Conservation (phyloP, 2,329 filamentous ascomycete genomes). For the Diaporthe sp. region DNA sequence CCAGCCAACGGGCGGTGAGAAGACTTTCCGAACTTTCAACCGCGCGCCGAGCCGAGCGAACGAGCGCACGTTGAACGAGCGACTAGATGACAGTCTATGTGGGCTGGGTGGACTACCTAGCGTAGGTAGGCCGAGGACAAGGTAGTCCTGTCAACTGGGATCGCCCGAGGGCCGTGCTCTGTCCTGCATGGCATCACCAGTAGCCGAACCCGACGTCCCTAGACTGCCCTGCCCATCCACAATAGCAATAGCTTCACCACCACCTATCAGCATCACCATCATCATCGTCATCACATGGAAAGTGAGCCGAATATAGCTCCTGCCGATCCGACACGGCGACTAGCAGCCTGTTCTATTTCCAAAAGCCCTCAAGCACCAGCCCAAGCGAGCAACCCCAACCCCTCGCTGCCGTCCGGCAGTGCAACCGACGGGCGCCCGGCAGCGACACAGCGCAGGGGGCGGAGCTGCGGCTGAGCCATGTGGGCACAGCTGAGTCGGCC, state of each 20-base stretch:
- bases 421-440: conserved; percentile 20
- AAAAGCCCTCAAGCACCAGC: conserved; percentile 6
- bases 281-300: conserved; percentile 1
- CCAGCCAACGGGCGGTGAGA: conserved; percentile 22
- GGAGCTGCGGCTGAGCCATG: conserved; percentile 33
- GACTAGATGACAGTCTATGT: conserved; percentile 9
- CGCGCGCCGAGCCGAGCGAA: conserved; percentile 21
- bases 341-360: conserved; percentile 24
- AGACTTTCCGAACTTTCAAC: conserved; percentile 10
- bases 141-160: conserved; percentile 21
- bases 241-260: background rate
- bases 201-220: background rate
- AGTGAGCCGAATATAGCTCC: conserved; percentile 23
- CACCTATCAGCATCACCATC: background rate
- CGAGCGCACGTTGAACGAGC: background rate
- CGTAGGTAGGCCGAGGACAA: background rate
- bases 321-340: background rate
- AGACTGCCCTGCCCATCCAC: background rate
- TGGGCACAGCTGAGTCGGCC: conserved; percentile 30
- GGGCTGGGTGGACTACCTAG: background rate
- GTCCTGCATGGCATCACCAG: conserved; percentile 1
- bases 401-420: conserved; percentile 9
- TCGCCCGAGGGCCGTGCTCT: conserved; percentile 21
- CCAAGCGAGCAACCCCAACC: background rate
- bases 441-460: conserved; percentile 9